Evolutionary conservation across 352 stramenopile species (phyloP), one percentile per base, ranked within the genome.

Genomic region (Phytophthora megakarya): DNA sequence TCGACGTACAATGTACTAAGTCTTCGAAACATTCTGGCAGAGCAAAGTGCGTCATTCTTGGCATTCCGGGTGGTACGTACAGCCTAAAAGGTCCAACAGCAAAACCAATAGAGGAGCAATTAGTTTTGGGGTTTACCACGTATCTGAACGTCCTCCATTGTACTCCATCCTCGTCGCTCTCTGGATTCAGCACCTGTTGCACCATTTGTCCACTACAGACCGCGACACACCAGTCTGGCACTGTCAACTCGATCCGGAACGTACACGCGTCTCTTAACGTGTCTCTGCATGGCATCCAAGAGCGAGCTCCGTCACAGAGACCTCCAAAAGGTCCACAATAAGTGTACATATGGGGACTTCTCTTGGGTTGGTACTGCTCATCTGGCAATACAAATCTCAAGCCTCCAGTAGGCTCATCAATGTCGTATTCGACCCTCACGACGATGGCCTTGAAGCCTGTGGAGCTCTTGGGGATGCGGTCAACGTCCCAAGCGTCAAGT

Each of bases 141-240:
- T 92, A 95, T 12, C 81, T 67, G 39, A 95, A 93, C 19, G 78
- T 84, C 9, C 86, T 73, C 68, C 83, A 89, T 53, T 86, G 75
- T 19, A 54, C 37, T 33, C 72, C 72, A 40, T 80, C 68, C 1
- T 56, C 65, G 39, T 80, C 72, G 15, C 65, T 70, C 21, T 90
- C 76, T 5, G 61, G 73, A 44, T 86, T 82, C 28, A 95, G 62
- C 40, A 90, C 67, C 55, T 95, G 84, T 61, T 93, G 76, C 35
- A 95, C 85, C 81, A 95, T 88, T 76, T 92, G 80, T 3, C 86
- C 86, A 51, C 86, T 93, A 40, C 80, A 89, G 6, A 95, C 82
- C 0, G 85, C 86, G 15, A 95, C 84, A 63, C 85, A 93, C 76
- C 78, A 93, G 55, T 88, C 78, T 3, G 86, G 84, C 19, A 95